These are phyloP conservation scores for Pseudogymnoascus sp. DNA, from an alignment of 2,329 filamentous ascomycete species.

Conservation along the genomic window DNA sequence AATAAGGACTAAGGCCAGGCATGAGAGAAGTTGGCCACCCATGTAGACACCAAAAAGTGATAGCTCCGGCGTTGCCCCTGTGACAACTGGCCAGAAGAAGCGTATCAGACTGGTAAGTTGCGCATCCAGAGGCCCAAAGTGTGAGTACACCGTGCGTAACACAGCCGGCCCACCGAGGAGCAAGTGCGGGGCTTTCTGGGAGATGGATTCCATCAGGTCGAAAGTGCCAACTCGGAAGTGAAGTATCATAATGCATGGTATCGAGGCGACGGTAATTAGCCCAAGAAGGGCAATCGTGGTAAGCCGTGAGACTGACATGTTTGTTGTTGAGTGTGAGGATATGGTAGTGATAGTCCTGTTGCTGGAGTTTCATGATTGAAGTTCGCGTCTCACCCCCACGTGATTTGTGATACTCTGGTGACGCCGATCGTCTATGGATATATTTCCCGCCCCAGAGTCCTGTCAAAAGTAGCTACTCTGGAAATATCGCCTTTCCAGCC, in stretches of 20 bases:
- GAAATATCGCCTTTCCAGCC: not conserved
- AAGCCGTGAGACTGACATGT: not conserved
- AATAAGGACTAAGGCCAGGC: constrained; percentile 31
- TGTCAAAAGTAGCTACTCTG: not conserved
- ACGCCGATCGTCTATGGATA: not conserved
- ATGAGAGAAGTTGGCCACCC: constrained; percentile 25
- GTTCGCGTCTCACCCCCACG: not conserved
- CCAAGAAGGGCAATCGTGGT: not conserved
- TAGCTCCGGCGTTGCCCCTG: constrained; percentile 15
- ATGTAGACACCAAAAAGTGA: constrained; percentile 20
- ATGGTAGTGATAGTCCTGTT: not conserved
- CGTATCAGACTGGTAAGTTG: constrained; percentile 20
- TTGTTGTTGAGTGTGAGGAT: not conserved
- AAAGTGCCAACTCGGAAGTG: not conserved
- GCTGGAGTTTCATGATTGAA: not conserved
- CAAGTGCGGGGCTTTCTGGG: not conserved
- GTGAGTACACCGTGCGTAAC: not conserved
- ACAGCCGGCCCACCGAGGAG: not conserved
- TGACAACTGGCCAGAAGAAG: constrained; percentile 24
- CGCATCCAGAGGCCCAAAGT: constrained; percentile 16
- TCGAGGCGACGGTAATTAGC: not conserved
- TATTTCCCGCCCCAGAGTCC: not conserved
- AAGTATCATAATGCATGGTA: constrained; percentile 1
- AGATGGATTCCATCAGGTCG: not conserved
- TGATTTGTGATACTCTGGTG: not conserved